phyloP scores from a whole-genome alignment of 1,139 yeast genomes.

The Protomyces lactucae-debilis region DNA sequence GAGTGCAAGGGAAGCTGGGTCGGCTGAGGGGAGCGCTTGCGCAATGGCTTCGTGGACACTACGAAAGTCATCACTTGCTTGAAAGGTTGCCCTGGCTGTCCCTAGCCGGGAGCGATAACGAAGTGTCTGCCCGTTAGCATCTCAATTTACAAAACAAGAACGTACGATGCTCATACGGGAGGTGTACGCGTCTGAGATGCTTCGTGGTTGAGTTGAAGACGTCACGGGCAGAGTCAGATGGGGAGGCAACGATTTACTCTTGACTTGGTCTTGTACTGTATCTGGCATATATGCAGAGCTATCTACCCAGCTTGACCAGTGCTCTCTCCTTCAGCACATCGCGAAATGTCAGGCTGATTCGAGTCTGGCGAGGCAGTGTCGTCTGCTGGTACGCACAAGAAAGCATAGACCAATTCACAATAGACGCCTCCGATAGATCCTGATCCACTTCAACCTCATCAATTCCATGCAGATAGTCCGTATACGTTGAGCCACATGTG shows the following conservation, averaged over 20 bases:
- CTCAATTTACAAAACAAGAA: not conserved
- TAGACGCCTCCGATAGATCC: conserved; percentile 13
- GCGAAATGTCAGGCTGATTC: conserved; percentile 29
- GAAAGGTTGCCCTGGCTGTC: conserved; percentile 2
- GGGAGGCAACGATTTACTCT: too few species aligned
- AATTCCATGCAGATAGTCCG: conserved; percentile 27
- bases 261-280: too few species aligned
- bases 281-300: not conserved
- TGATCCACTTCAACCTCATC: conserved; percentile 9
- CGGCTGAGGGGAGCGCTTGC: conserved; percentile 30
- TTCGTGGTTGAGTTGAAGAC: too few species aligned
- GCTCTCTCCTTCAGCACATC: conserved; percentile 24
- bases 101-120: conserved; percentile 19
- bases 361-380: not conserved
- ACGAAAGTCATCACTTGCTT: conserved; percentile 1
- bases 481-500: conserved; percentile 20
- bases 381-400: not conserved
- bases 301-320: not conserved
- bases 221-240: too few species aligned
- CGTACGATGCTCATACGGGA: not conserved
- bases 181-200: too few species aligned
- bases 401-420: conserved; percentile 26
- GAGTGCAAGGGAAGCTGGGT: conserved; percentile 34
- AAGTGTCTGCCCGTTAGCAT: conserved; percentile 4
- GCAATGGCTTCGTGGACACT: conserved; percentile 10